Evolutionary conservation across 805 yeast genomes (phyloP).

Genomic region (Priceomyces carsonii): DNA sequence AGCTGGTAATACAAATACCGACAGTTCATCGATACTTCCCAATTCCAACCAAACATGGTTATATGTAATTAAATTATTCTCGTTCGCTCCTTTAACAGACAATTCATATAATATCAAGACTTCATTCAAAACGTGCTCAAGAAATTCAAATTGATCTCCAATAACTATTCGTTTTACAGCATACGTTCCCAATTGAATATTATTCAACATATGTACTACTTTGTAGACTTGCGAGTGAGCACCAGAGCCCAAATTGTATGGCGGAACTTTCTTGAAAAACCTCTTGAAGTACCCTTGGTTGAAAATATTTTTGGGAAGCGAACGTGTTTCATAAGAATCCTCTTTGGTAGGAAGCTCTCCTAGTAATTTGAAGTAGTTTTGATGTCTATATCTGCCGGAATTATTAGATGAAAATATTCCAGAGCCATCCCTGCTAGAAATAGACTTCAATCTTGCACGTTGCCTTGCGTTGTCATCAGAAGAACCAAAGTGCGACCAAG

Average conservation of each 20-base stretch:
- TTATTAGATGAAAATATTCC: not conserved
- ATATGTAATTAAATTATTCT: conserved; percentile 69
- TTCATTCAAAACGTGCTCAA: conserved; percentile 71
- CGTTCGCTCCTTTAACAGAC: conserved; percentile 44
- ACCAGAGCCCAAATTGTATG: conserved; percentile 67
- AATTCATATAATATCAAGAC: conserved; percentile 67
- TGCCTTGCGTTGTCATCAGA: conserved; percentile 1
- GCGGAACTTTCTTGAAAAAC: conserved; percentile 62
- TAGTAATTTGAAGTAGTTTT: conserved; percentile 37
- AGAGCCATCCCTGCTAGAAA: not conserved
- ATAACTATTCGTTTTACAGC: conserved; percentile 85
- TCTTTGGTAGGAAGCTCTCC: conserved; percentile 23
- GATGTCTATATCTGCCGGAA: conserved; percentile 27
- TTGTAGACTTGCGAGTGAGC: conserved; percentile 83
- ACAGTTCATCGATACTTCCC: conserved; percentile 52
- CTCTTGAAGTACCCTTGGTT: conserved; percentile 80
- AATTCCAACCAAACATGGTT: conserved; percentile 92
- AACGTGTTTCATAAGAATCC: conserved; percentile 6
- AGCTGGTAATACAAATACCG: conserved; percentile 23
- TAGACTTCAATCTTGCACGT: conserved; percentile 3
- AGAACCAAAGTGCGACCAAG: conserved; percentile 18
- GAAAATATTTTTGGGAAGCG: conserved; percentile 58
- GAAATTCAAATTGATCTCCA: conserved; percentile 71
- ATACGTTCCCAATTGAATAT: conserved; percentile 70
- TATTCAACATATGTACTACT: conserved; percentile 79